Conservation (phyloP, 23 red algal genomes). For the Pyropia yezoensis region DNA sequence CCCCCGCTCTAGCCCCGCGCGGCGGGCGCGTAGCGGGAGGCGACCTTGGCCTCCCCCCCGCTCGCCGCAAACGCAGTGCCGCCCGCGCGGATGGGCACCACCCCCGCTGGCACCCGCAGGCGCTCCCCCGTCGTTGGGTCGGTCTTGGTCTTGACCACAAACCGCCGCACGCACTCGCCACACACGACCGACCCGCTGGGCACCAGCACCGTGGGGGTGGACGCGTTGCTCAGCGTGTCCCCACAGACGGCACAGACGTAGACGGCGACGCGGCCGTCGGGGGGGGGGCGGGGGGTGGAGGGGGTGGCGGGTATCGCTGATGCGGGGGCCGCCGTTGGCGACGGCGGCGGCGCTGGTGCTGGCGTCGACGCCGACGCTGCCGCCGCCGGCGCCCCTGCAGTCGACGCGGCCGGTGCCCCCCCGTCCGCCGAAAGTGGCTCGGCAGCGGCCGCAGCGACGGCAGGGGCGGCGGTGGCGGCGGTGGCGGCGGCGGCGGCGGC, state of each 20-base stretch:
- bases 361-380: not conserved
- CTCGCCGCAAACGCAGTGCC: slow-evolving; percentile 68
- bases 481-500: not conserved
- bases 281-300: too few relatives aligned
- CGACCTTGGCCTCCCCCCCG: slow-evolving; percentile 22
- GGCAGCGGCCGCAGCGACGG: not conserved
- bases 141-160: slow-evolving; percentile 23
- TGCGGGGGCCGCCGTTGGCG: not conserved
- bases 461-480: not conserved
- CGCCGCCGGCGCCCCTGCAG: not conserved
- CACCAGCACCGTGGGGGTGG: slow-evolving; percentile 31
- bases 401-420: not conserved
- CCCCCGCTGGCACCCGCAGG: slow-evolving; percentile 27
- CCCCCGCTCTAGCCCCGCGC: not conserved
- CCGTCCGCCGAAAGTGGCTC: too few relatives aligned
- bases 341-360: not conserved
- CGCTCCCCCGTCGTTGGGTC: slow-evolving; percentile 34
- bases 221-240: slow-evolving; percentile 42
- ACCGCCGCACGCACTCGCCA: slow-evolving; percentile 50
- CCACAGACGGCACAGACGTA: slow-evolving; percentile 63
- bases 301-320: not conserved
- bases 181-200: slow-evolving; percentile 57
- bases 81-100: slow-evolving; percentile 48
- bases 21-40: not conserved
- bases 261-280: slow-evolving; percentile 3